These are phyloP conservation scores for Torulaspora microellipsoides DNA, from an alignment of 805 yeast genomes.

Conservation along the genomic window DNA sequence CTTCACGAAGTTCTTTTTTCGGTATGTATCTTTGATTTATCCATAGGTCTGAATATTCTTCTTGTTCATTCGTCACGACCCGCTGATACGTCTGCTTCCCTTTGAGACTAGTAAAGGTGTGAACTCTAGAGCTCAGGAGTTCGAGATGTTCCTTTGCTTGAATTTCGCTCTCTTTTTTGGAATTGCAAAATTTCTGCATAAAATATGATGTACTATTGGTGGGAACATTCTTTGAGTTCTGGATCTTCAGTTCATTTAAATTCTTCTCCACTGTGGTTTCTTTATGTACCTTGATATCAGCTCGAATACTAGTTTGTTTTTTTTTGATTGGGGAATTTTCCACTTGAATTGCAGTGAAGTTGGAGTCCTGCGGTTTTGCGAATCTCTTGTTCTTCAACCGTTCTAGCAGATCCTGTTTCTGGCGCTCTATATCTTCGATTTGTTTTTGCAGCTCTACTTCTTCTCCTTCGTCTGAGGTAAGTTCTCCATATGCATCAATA, in stretches of 20 bases:
- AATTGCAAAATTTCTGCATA: slow-evolving; percentile 27
- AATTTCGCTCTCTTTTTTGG: slow-evolving; percentile 25
- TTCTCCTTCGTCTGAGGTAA: slow-evolving; percentile 25
- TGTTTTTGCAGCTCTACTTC: slow-evolving; percentile 18
- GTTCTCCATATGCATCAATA: slow-evolving; percentile 19
- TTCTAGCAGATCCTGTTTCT: slow-evolving; percentile 23
- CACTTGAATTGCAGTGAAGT: slow-evolving; percentile 24
- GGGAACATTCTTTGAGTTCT: slow-evolving; percentile 2
- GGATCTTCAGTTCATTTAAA: slow-evolving; percentile 12
- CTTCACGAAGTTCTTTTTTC: slow-evolving; percentile 30
- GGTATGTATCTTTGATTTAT: slow-evolving; percentile 47
- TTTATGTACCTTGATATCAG: background rate
- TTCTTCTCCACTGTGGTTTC: slow-evolving; percentile 7
- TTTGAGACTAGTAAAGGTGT: slow-evolving; percentile 34
- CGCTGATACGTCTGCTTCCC: slow-evolving; percentile 26
- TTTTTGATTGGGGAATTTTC: slow-evolving; percentile 33
- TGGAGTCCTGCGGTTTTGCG: slow-evolving; percentile 18
- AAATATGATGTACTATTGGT: slow-evolving; percentile 32
- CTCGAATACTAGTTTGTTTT: slow-evolving; percentile 3
- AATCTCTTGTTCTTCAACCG: slow-evolving; percentile 20
- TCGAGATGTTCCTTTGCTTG: slow-evolving; percentile 22
- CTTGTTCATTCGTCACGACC: slow-evolving; percentile 40
- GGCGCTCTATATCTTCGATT: slow-evolving; percentile 27
- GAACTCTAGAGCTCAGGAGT: slow-evolving; percentile 36
- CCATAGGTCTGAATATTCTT: slow-evolving; percentile 42